Base-by-base conservation (phyloP, 1,139 yeast genomes). In the Taphrina wiesneri region DNA sequence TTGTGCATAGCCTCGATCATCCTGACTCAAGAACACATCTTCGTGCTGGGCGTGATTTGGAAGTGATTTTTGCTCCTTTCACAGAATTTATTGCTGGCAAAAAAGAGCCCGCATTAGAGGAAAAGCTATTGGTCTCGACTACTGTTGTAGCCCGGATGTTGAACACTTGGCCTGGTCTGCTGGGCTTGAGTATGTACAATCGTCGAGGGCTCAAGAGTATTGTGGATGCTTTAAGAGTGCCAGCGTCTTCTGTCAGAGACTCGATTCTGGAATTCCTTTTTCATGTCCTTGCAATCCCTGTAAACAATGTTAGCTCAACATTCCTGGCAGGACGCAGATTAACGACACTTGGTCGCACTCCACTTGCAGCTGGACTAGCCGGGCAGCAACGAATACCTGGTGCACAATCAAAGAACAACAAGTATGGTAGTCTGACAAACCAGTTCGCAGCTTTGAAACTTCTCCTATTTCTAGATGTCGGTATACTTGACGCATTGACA, bases 151-250 rank as follows among this genome's bases (percentile, higher is more conserved):
- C 89, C 0, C 75, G 83, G 2, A 76, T 90, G 32, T 76, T 93
- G 62, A 87, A 89, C 69, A 82, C 85, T 56, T 88, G 95, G 85
- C 82, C 88, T 21, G 99, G 99, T 0, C 74, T 91, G 13, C 81
- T 88, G 70, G 83, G 88, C 7, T 83, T 87, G 71, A 82, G 90
- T 0, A 80, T 83, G 66, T 80, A 86, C 70, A 76, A 84, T 67
- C 87, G 85, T 71, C 80, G 80, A 64, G 82, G 87, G 34, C 72
- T 93, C 21, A 78, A 77, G 53, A 85, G 85, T 66, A 77, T 93
- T 43, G 77, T 92, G 1, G 78, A 81, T 46, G 87, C 92, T 73
- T 77, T 92, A 65, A 79, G 80, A 32, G 84, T 86, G 65, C 87
- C 88, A 0, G 80, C 83, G 25, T 75, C 81, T 1, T 76, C 79